Percentiles rank a stretch among this genome's conserved stretches.
These are phyloP conservation scores for Excoecaria cochinchinensis DNA, from an alignment of 345 rosid species.

Conservation along the genomic window DNA sequence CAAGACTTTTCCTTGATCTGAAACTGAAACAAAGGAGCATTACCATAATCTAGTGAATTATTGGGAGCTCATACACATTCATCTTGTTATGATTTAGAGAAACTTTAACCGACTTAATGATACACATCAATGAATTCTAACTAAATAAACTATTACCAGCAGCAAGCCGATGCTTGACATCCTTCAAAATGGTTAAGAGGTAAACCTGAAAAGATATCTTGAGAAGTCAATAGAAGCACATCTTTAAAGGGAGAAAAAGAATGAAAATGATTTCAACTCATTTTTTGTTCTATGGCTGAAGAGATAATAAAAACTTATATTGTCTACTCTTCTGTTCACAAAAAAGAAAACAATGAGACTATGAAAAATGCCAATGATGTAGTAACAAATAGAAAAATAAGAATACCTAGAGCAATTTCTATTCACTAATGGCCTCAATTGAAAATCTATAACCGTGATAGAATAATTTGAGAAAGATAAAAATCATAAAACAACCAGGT, in stretches of 20 bases:
- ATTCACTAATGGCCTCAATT: not conserved
- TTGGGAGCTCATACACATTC: not conserved
- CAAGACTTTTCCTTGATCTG: too few species aligned
- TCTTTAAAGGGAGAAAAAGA: not conserved
- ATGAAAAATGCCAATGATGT: not conserved
- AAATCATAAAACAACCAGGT: slow-evolving; percentile 6
- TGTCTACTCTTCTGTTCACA: not conserved
- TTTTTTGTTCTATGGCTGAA: not conserved
- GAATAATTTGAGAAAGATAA: not conserved
- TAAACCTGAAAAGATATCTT: slow-evolving; percentile 60
- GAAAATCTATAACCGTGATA: not conserved
- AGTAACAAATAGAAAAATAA: too few species aligned
- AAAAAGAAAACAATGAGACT: not conserved
- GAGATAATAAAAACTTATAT: not conserved
- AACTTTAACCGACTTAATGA: not conserved
- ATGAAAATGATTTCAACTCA: not conserved
- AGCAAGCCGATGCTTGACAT: slow-evolving; percentile 92
- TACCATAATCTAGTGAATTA: not conserved
- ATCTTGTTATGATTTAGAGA: not conserved
- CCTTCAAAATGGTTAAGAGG: slow-evolving; percentile 71
- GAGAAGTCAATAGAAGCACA: slow-evolving; percentile 1
- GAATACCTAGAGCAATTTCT: not conserved
- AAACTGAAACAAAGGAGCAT: not conserved
- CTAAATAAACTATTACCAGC: slow-evolving; percentile 52
- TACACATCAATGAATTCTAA: not conserved